Evolutionary conservation across 768 basidiomycete genomes (phyloP).

Genomic region (Austroboletus eburneus): DNA sequence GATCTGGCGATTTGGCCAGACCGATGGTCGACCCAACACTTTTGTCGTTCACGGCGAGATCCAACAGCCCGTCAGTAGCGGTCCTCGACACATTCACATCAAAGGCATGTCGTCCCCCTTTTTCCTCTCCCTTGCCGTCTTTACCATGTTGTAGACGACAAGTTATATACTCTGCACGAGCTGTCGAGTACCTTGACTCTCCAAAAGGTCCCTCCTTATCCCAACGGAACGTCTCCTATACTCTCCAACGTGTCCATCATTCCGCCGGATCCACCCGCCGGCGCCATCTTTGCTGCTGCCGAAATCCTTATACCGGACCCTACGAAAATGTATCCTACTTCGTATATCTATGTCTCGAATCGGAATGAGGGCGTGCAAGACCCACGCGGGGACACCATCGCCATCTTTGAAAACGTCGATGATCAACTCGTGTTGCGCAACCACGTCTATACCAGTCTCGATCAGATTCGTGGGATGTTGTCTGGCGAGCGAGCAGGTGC

Average conservation of each 20-base stretch:
- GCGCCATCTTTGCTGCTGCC: slow-evolving; percentile 45
- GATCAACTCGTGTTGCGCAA: slow-evolving; percentile 38
- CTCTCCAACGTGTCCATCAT: slow-evolving; percentile 49
- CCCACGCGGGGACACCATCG: slow-evolving; percentile 58
- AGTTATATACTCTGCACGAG: slow-evolving; percentile 53
- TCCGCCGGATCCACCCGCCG: slow-evolving; percentile 37
- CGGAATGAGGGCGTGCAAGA: slow-evolving; percentile 53
- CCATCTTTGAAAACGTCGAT: slow-evolving; percentile 49
- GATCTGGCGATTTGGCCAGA: slow-evolving; percentile 58
- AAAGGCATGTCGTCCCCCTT: slow-evolving; percentile 23
- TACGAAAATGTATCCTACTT: slow-evolving; percentile 41
- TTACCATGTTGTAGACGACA: slow-evolving; percentile 36
- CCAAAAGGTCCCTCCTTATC: slow-evolving; percentile 45
- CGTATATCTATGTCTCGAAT: slow-evolving; percentile 66
- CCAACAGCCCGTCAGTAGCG: slow-evolving; percentile 56
- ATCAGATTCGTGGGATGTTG: slow-evolving; percentile 65
- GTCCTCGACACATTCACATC: slow-evolving; percentile 51
- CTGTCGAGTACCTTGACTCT: slow-evolving; percentile 53
- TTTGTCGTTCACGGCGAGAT: slow-evolving; percentile 60
- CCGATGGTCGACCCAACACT: slow-evolving; percentile 36
- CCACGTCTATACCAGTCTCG: slow-evolving; percentile 59
- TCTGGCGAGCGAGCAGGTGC: slow-evolving; percentile 41
- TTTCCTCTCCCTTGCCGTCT: neutral
- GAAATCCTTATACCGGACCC: slow-evolving; percentile 60
- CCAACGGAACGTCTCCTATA: slow-evolving; percentile 48